phyloP scores from a whole-genome alignment of 768 basidiomycete species.

The Lactifluus piperatus region DNA sequence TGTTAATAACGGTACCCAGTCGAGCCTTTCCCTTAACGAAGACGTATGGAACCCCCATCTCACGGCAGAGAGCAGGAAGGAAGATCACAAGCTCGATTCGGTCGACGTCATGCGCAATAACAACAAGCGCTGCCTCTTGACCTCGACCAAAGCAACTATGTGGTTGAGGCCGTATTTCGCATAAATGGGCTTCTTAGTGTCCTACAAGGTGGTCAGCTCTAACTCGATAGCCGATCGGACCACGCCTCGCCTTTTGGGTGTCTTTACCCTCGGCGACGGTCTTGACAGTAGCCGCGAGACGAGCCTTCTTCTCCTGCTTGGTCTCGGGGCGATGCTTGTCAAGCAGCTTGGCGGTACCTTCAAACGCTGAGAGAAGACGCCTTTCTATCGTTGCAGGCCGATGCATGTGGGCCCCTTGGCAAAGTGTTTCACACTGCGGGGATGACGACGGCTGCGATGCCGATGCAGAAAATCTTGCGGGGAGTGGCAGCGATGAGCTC shows the following conservation, averaged over 20 bases:
- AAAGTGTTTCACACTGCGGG: too few species aligned
- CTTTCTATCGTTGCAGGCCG: slow-evolving; percentile 95
- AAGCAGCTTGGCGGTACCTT: slow-evolving; percentile 97
- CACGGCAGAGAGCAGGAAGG: too few species aligned
- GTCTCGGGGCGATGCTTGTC: slow-evolving; percentile 96
- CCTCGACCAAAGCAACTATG: slow-evolving; percentile 89
- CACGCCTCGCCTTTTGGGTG: slow-evolving; percentile 39
- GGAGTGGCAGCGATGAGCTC: too few species aligned
- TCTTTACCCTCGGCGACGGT: slow-evolving; percentile 76
- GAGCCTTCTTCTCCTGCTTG: slow-evolving; percentile 95
- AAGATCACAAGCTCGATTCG: slow-evolving; percentile 98
- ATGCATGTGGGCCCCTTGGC: slow-evolving; percentile 99
- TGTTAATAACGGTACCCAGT: slow-evolving; percentile 95
- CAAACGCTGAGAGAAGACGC: slow-evolving; percentile 93
- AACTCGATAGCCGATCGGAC: not conserved
- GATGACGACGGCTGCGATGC: too few species aligned
- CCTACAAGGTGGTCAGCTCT: slow-evolving; percentile 31
- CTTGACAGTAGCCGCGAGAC: slow-evolving; percentile 70
- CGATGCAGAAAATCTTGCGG: too few species aligned
- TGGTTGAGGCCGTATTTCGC: slow-evolving; percentile 98
- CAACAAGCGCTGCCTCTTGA: slow-evolving; percentile 92
- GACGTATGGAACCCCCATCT: slow-evolving; percentile 99
- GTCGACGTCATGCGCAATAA: slow-evolving; percentile 97
- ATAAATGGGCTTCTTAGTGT: slow-evolving; percentile 90
- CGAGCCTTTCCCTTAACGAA: slow-evolving; percentile 98